Conservation (phyloP, 2,329 filamentous ascomycete species). For the Dothiorella sarmentorum region DNA sequence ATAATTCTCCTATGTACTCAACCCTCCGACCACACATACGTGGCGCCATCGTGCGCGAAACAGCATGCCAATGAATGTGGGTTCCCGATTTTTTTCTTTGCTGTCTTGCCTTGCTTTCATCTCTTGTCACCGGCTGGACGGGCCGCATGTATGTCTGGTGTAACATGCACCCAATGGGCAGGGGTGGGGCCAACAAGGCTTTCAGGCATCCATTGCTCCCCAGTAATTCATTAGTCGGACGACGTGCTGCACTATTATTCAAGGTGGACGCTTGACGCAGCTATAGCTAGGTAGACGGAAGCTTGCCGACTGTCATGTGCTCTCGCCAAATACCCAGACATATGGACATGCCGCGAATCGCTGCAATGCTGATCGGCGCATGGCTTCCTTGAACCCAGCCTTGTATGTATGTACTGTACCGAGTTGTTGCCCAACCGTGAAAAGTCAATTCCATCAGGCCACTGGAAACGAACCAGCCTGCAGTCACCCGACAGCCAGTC, state of each 20-base stretch:
- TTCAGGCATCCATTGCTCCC: constrained; percentile 1
- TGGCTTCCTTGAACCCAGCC: neutral
- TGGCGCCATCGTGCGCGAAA: constrained; percentile 2
- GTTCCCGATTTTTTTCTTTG: neutral
- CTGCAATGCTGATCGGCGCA: neutral
- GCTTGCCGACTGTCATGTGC: neutral
- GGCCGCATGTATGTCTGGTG: neutral
- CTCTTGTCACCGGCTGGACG: neutral
- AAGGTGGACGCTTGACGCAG: neutral
- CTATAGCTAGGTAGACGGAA: too few species aligned
- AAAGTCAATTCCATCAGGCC: constrained; percentile 5
- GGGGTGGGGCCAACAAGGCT: neutral
- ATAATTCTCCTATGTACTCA: constrained; percentile 8
- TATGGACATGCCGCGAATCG: neutral
- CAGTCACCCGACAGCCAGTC: neutral
- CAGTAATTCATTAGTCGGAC: neutral
- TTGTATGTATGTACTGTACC: constrained; percentile 3
- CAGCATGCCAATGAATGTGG: neutral
- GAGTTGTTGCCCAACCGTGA: neutral
- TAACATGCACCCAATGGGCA: neutral
- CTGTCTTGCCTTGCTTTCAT: neutral
- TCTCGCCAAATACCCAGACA: neutral
- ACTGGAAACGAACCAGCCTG: constrained; percentile 4
- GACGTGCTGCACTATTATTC: neutral
- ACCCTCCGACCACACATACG: neutral